Percentiles rank a stretch among this genome's conserved stretches.
Conservation (phyloP, 139 green algal genomes). For the Coccomyxa sp. region DNA sequence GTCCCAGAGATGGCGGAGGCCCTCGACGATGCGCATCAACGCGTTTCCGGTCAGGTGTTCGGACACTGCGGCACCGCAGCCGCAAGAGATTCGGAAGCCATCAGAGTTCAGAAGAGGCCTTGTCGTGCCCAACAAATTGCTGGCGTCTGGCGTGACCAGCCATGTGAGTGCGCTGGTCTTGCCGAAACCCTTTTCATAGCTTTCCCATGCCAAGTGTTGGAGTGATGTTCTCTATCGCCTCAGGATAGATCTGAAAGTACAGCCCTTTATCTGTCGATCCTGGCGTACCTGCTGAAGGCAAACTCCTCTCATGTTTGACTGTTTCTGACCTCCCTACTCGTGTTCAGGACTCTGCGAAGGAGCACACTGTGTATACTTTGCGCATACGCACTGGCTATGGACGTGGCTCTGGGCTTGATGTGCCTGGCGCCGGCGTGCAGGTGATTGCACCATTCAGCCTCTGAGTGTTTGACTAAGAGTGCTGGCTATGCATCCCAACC, state of each 20-base stretch:
- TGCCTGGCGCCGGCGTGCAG: slow-evolving; percentile 30
- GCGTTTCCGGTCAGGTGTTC: not conserved
- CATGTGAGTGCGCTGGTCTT: not conserved
- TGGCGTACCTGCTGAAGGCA: not conserved
- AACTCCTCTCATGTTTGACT: not conserved
- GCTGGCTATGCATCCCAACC: not conserved
- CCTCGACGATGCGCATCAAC: not conserved
- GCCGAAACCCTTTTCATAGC: not conserved
- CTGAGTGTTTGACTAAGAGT: not conserved
- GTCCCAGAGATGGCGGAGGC: too few relatives aligned
- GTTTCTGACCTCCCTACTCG: not conserved
- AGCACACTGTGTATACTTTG: slow-evolving; percentile 61
- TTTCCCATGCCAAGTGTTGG: not conserved
- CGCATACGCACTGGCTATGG: slow-evolving; percentile 46
- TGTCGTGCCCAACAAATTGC: not conserved
- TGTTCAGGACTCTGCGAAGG: not conserved
- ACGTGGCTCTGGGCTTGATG: slow-evolving; percentile 39
- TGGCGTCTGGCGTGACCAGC: not conserved
- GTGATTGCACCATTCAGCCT: slow-evolving; percentile 31
- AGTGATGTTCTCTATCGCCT: not conserved
- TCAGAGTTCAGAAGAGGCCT: not conserved
- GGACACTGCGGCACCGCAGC: not conserved
- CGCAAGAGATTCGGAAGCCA: not conserved
- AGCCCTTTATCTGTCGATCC: not conserved
- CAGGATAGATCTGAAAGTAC: too few relatives aligned